Percentiles rank a stretch among this genome's conserved stretches.
These are phyloP conservation scores for Geranium rotundifolium DNA, from an alignment of 345 rosid species.

Conservation along the genomic window DNA sequence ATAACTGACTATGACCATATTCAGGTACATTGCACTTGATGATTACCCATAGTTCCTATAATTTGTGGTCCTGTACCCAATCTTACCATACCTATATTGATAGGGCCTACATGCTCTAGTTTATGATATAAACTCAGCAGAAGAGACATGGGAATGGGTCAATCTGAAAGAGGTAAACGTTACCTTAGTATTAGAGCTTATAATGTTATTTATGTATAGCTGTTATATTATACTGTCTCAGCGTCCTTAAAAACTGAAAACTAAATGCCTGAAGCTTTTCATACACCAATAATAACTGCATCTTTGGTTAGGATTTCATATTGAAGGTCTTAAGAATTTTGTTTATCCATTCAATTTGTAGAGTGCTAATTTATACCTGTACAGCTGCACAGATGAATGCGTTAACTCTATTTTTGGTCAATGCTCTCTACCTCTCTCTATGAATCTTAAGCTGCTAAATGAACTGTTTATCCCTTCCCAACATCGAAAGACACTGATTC, in stretches of 20 bases:
- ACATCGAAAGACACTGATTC: too few species aligned
- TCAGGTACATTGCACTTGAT: conserved; percentile 33
- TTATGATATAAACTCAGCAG: conserved; percentile 62
- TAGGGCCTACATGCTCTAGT: conserved; percentile 92
- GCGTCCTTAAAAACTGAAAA: not conserved
- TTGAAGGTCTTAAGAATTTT: not conserved
- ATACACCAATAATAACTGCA: not conserved
- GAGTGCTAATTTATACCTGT: not conserved
- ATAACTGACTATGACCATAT: conserved; percentile 59
- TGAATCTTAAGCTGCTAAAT: not conserved
- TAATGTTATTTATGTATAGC: not conserved
- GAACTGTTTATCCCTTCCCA: not conserved
- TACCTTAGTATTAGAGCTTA: not conserved
- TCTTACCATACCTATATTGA: conserved; percentile 13
- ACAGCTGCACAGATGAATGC: not conserved
- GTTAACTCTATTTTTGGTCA: not conserved
- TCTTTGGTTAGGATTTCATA: not conserved
- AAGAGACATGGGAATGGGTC: conserved; percentile 96
- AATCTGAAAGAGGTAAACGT: conserved; percentile 84
- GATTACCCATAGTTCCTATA: conserved; percentile 2
- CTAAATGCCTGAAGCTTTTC: not conserved
- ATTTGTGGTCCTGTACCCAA: conserved; percentile 13
- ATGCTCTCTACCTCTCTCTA: not conserved
- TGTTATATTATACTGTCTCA: not conserved
- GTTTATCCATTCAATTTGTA: not conserved